Evolutionary conservation across 2,329 filamentous ascomycete species (phyloP).

Genomic region (Penicillium sp.): DNA sequence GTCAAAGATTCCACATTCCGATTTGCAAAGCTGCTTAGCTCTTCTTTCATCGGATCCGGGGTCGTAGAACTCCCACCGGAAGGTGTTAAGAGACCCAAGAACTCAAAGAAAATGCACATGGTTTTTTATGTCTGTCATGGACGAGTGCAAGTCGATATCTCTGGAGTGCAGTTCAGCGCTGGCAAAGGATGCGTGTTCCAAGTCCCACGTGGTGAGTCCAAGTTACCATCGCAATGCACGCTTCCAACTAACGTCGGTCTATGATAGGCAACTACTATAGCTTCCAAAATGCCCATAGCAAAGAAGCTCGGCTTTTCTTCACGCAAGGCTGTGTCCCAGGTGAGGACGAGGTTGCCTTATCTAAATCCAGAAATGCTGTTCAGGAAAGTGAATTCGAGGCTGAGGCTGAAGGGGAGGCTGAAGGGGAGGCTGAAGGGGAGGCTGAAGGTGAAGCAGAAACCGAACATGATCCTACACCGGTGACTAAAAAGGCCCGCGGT

Average conservation of each 20-base stretch:
- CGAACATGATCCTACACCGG: neutral
- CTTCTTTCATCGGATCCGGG: constrained; percentile 85
- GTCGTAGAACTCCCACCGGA: constrained; percentile 85
- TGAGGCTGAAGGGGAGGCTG: constrained; percentile 15
- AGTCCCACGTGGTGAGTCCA: constrained; percentile 80
- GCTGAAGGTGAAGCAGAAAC: constrained; percentile 10
- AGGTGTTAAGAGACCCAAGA: constrained; percentile 84
- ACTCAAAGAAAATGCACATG: constrained; percentile 95
- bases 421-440: constrained; percentile 15
- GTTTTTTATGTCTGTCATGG: constrained; percentile 88
- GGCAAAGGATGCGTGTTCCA: constrained; percentile 89
- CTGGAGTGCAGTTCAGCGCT: constrained; percentile 67
- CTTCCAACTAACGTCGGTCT: neutral
- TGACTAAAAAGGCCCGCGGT: neutral
- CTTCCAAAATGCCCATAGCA: constrained; percentile 76
- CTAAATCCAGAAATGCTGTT: constrained; percentile 21
- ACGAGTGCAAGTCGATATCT: constrained; percentile 72
- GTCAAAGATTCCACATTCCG: constrained; percentile 71
- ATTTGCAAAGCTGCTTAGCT: constrained; percentile 83
- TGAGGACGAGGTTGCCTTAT: constrained; percentile 29
- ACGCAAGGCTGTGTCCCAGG: constrained; percentile 74
- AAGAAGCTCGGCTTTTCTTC: constrained; percentile 81
- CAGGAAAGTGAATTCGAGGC: constrained; percentile 23
- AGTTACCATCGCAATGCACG: neutral
- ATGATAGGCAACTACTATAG: constrained; percentile 83